A percentile compares a stretch with the other conserved stretches of the same genome.
Evolutionary conservation across 768 basidiomycete species (phyloP).

Genomic region (Gloeostereum incarnatum): DNA sequence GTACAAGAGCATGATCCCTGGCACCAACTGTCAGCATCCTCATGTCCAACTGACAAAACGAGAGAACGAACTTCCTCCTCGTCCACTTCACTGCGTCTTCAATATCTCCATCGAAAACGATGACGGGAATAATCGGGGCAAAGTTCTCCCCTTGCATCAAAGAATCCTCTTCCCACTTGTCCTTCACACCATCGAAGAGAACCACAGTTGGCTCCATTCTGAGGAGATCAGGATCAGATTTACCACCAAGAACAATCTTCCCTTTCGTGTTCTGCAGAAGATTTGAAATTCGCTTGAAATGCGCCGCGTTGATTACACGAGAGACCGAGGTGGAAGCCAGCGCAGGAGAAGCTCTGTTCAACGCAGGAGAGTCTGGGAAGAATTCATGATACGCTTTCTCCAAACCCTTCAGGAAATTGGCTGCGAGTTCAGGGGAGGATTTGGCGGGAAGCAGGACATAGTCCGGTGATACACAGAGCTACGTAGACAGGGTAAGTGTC

Average conservation of each 20-base stretch:
- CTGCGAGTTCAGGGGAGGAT: conserved; percentile 16
- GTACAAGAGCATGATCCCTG: conserved; percentile 69
- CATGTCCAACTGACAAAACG: conserved; percentile 61
- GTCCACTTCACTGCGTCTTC: too few relatives aligned
- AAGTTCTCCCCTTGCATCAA: conserved; percentile 82
- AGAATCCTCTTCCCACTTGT: conserved; percentile 52
- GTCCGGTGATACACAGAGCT: conserved; percentile 62
- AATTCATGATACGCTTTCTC: conserved; percentile 28
- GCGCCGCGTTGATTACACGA: too few relatives aligned
- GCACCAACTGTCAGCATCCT: conserved; percentile 42
- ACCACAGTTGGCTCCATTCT: conserved; percentile 73
- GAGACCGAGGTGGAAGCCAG: conserved; percentile 51
- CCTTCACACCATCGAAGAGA: conserved; percentile 27
- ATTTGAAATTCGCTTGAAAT: conserved; percentile 48
- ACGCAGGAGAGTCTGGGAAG: background rate
- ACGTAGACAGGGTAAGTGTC: too few relatives aligned
- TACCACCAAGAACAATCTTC: conserved; percentile 53
- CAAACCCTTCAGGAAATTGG: conserved; percentile 34
- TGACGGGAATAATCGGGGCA: conserved; percentile 70
- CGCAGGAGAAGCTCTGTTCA: conserved; percentile 10
- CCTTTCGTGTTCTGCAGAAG: conserved; percentile 64
- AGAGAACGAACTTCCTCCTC: too few relatives aligned
- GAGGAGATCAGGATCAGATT: conserved; percentile 41
- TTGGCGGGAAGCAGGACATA: conserved; percentile 42
- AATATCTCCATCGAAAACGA: too few relatives aligned